Evolutionary conservation across 805 yeast species (phyloP), one percentile per base, ranked within the genome.

Genomic region (Starmerella floricola): DNA sequence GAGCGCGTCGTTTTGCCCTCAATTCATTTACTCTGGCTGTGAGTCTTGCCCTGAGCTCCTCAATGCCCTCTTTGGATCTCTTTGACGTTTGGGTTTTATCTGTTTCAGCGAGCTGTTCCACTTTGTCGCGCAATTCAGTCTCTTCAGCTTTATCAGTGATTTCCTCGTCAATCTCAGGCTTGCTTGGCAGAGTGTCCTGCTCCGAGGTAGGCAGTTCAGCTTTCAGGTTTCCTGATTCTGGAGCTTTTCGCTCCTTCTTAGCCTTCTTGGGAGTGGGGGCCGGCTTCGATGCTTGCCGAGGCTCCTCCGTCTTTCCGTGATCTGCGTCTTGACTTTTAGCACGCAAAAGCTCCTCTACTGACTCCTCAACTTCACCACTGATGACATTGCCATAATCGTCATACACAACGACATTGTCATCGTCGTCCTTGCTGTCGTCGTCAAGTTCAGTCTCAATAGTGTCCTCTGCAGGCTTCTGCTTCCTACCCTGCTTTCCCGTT

Each of bases 1-100:
- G 91, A 1, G 97, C 98, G 55, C 80, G 87, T 59, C 99, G 76
- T 62, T 74, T 80, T 42, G 78, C 86, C 51, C 78, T 76, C 64
- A 91, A 55, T 8, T 63, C 64, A 43, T 66, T 72, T 49, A 91
- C 87, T 59, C 77, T 83, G 15, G 71, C 72, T 23, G 88, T 78
- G 34, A 91, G 71, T 59, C 80, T 80, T n/a, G 78, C 79, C 55
- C 87, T 76, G 46, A 91, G 69, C 51, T 74, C 79, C 4, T 72
- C 72, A 37, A 85, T 63, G 30, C 77, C 74, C 45, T 36, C 26
- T 26, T 37, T 40, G 19, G 31, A 6, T 11, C 31, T 31, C 19
- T 37, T 31, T 5, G 30, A 23, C 34, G 15, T 31, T 31, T 11
- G 8, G 16, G 12, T 31, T 17, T n/a, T 31, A 10, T 27, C 12